phyloP scores from a whole-genome alignment of 768 basidiomycete species.

The Cystofilobasidium ferigula region DNA sequence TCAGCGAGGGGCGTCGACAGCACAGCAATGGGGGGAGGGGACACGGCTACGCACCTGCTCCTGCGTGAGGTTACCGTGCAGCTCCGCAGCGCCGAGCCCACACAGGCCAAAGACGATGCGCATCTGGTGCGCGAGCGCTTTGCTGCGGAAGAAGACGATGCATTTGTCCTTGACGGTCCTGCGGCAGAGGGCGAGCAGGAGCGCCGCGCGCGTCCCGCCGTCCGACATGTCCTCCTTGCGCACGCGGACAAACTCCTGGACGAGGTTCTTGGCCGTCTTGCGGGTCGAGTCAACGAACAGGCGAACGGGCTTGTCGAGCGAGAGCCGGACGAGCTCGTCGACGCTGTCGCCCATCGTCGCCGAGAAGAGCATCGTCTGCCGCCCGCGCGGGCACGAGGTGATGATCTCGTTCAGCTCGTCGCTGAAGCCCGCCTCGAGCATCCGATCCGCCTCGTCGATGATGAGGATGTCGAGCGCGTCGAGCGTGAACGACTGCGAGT shows the following conservation, averaged over 20 bases:
- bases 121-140: slow-evolving; percentile 95
- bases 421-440: slow-evolving; percentile 78
- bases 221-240: slow-evolving; percentile 47
- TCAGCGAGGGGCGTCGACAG: no score
- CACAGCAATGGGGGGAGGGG: neutral
- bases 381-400: slow-evolving; percentile 61
- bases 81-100: slow-evolving; percentile 69
- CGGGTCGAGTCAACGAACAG: slow-evolving; percentile 92
- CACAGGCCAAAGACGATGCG: slow-evolving; percentile 74
- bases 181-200: slow-evolving; percentile 59
- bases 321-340: slow-evolving; percentile 83
- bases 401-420: slow-evolving; percentile 92
- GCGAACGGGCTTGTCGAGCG: slow-evolving; percentile 80
- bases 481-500: slow-evolving; percentile 83
- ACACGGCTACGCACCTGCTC: slow-evolving; percentile 62
- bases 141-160: slow-evolving; percentile 90
- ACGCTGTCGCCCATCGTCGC: slow-evolving; percentile 98
- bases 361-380: slow-evolving; percentile 97
- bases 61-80: slow-evolving; percentile 91
- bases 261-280: slow-evolving; percentile 67
- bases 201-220: slow-evolving; percentile 36
- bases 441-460: slow-evolving; percentile 94
- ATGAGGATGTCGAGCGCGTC: slow-evolving; percentile 87
- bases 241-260: slow-evolving; percentile 92
- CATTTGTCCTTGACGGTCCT: slow-evolving; percentile 71